A percentile compares a stretch with the other conserved stretches of the same genome.
These are phyloP conservation scores for Pichia sp. DNA, from an alignment of 1,139 yeast genomes.

Conservation along the genomic window DNA sequence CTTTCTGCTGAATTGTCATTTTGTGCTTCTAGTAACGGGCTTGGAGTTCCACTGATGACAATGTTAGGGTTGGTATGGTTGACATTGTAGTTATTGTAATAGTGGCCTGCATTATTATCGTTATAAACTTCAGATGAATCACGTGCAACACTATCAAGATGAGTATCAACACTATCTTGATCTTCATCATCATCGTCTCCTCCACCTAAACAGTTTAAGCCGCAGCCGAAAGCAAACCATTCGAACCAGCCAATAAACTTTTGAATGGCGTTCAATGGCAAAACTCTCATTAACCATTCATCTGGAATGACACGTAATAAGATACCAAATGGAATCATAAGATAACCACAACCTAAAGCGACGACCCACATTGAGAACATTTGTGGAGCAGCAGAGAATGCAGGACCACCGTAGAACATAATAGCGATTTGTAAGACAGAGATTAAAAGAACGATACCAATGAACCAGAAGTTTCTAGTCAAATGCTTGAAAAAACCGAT, in stretches of 20 bases:
- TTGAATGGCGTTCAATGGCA: constrained; percentile 64
- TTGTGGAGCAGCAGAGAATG: constrained; percentile 78
- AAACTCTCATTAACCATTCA: constrained; percentile 61
- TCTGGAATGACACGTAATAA: constrained; percentile 83
- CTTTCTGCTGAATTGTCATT: constrained; percentile 4
- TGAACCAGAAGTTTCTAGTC: constrained; percentile 78
- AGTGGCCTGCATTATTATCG: not conserved
- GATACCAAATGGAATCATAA: constrained; percentile 79
- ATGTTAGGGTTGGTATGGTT: constrained; percentile 1
- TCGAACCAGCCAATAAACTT: constrained; percentile 46
- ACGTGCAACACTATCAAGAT: too few species aligned
- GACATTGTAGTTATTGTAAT: not conserved
- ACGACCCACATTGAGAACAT: constrained; percentile 89
- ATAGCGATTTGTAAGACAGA: constrained; percentile 83
- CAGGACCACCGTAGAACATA: constrained; percentile 97
- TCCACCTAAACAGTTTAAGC: constrained; percentile 9
- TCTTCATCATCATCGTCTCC: not conserved
- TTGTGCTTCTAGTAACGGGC: constrained; percentile 13
- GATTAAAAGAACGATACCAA: constrained; percentile 68
- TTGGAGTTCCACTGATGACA: constrained; percentile 11
- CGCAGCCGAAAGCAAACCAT: constrained; percentile 41
- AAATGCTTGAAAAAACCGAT: constrained; percentile 83
- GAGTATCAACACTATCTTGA: constrained; percentile 6
- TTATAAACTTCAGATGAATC: not conserved
- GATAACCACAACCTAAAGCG: constrained; percentile 78